Base-by-base conservation (phyloP, 371 early-diverging fungal genomes). In the Apophysomyces sp. region DNA sequence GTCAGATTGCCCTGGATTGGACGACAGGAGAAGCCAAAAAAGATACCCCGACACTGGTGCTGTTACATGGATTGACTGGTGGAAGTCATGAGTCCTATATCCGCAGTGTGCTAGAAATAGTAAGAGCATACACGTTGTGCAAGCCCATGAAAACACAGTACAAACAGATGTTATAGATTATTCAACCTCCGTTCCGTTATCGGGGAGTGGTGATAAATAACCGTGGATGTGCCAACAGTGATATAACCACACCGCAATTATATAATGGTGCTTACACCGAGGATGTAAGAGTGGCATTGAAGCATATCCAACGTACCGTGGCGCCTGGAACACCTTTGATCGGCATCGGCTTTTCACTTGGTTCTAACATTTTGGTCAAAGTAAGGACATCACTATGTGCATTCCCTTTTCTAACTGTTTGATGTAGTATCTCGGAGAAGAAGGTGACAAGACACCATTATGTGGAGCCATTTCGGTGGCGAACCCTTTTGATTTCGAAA, bases 1-100 rank as follows among this genome's bases (percentile, higher is more conserved):
- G 96, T 39, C 83, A 86, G 30, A 68, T 95, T 27, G 86, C 96
- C 1, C 65, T 97, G 30, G 98, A 97, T 77, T 97, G 96, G 97
- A 73, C 84, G 5, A 89, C 88, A 37, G 26, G 68, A 78, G 16
- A 71, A n/a, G n/a, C n/a, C n/a, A n/a, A n/a, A 52, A 29, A 61
- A 74, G 74, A 82, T 63, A 84, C 80, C 37, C 89, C 93, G 1
- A 90, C 86, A 9, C 69, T 94, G 27, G 82, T 97, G 0, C 76
- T 94, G 30, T 76, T 93, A 16, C 96, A 94, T 74, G 96, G 98
- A 6, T 74, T 97, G 58, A 94, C 95, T 0, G 98, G 98, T 27
- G 95, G 95, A 32, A 78, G 87, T 37, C 89, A 92, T 71, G 96
- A 96, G 70, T 83, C 89, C 5, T 96, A 96, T 66, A 89, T 96